Conservation (phyloP, 2,329 filamentous ascomycete species). For the Lecanicillium sp. region DNA sequence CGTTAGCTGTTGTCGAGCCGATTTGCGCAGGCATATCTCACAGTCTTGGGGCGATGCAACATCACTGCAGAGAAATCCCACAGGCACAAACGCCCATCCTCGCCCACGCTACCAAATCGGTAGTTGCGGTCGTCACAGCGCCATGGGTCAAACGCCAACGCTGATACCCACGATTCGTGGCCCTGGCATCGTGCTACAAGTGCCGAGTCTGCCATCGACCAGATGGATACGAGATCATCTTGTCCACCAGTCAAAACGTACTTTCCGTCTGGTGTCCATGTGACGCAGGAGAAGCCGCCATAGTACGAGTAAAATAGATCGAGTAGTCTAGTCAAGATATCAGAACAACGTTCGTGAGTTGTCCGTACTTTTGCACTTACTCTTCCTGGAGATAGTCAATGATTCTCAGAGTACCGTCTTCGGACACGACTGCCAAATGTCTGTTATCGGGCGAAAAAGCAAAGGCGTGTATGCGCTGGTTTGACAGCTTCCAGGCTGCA, state of each 20-base stretch:
- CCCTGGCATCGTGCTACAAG: slow-evolving; percentile 91
- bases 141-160: slow-evolving; percentile 94
- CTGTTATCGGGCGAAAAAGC: slow-evolving; percentile 85
- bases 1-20: too few relatives aligned
- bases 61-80: slow-evolving; percentile 99
- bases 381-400: slow-evolving; percentile 89
- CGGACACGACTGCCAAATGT: slow-evolving; percentile 83
- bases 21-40: too few relatives aligned
- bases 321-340: slow-evolving; percentile 53
- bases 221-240: slow-evolving; percentile 93
- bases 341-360: neutral
- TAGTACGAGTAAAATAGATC: slow-evolving; percentile 90
- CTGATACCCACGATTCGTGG: slow-evolving; percentile 91
- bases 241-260: slow-evolving; percentile 94
- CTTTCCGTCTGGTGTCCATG: slow-evolving; percentile 95
- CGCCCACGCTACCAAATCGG: slow-evolving; percentile 90
- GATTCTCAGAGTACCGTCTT: slow-evolving; percentile 83
- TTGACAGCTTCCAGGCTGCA: slow-evolving; percentile 85
- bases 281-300: slow-evolving; percentile 85
- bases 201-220: slow-evolving; percentile 76
- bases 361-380: slow-evolving; percentile 41
- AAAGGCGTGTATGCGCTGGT: slow-evolving; percentile 84
- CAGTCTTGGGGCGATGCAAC: slow-evolving; percentile 83
- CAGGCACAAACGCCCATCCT: slow-evolving; percentile 81
- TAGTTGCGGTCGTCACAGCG: slow-evolving; percentile 93